These are phyloP conservation scores for Debaryomyces hansenii DNA, from an alignment of 805 yeast species.

Conservation along the genomic window DNA sequence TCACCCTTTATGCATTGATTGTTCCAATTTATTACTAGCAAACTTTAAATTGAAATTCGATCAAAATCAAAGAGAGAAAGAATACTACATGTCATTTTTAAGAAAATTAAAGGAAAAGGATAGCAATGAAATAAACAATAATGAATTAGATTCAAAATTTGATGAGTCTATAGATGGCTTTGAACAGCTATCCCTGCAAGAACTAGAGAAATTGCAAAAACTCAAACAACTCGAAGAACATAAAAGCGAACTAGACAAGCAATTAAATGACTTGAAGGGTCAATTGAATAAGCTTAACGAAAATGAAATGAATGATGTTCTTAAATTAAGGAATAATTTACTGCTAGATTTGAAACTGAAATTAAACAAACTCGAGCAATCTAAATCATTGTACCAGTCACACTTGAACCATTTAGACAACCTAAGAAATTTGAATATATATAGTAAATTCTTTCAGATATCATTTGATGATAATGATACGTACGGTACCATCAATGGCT, in stretches of 20 bases:
- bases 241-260: constrained; percentile 45
- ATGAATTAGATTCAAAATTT: constrained; percentile 37
- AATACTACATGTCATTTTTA: constrained; percentile 70
- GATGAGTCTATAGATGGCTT: constrained; percentile 47
- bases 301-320: constrained; percentile 46
- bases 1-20: constrained; percentile 83
- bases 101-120: constrained; percentile 54
- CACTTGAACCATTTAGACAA: constrained; percentile 67
- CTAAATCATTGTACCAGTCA: constrained; percentile 61
- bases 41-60: constrained; percentile 71
- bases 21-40: constrained; percentile 65
- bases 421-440: constrained; percentile 75
- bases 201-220: constrained; percentile 31
- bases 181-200: constrained; percentile 39
- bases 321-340: constrained; percentile 52
- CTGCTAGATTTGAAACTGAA: constrained; percentile 54
- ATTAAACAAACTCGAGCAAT: constrained; percentile 56
- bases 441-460: constrained; percentile 78
- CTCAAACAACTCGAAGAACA: constrained; percentile 41
- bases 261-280: constrained; percentile 45
- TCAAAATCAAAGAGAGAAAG: constrained; percentile 73
- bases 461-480: constrained; percentile 67
- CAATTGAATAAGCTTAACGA: constrained; percentile 36
- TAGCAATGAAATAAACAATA: constrained; percentile 7
- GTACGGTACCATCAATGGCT: constrained; percentile 85